A percentile compares a stretch with the other conserved stretches of the same genome.
Evolutionary conservation across 306 rosid genomes (phyloP).

Genomic region (Sindora glabra): DNA sequence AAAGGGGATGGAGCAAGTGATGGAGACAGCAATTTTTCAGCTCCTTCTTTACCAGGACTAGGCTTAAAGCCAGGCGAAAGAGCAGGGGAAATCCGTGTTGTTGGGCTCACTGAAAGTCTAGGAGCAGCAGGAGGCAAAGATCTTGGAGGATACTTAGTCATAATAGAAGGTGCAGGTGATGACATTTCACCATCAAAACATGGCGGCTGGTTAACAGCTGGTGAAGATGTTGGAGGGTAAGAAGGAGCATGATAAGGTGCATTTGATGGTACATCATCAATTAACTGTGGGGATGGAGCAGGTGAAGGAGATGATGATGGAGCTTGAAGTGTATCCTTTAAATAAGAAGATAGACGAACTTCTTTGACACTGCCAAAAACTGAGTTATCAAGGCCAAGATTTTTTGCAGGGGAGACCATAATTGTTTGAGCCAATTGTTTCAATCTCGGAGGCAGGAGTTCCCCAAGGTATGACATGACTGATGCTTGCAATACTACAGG

Average conservation of each 20-base stretch:
- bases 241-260: conserved; percentile 37
- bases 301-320: conserved; percentile 60
- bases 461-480: conserved; percentile 46
- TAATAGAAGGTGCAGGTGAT: conserved; percentile 44
- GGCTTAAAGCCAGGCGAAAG: conserved; percentile 37
- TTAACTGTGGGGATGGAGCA: conserved; percentile 51
- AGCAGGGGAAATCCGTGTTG: conserved; percentile 29
- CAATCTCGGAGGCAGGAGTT: conserved; percentile 53
- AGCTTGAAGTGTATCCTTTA: conserved; percentile 36
- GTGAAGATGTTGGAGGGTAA: conserved; percentile 32
- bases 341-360: conserved; percentile 55
- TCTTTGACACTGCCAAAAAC: conserved; percentile 73
- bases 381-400: conserved; percentile 72
- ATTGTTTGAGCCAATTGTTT: conserved; percentile 67
- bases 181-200: conserved; percentile 27
- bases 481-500: conserved; percentile 69
- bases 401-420: conserved; percentile 37
- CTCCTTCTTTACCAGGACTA: conserved; percentile 24
- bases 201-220: conserved; percentile 31
- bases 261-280: conserved; percentile 23
- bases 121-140: conserved; percentile 37
- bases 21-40: conserved; percentile 27
- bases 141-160: conserved; percentile 31
- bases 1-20: conserved; percentile 33
- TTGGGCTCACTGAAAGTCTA: conserved; percentile 26